These are phyloP conservation scores for Cystobasidiaceae sp. DNA, from an alignment of 1,284 basidiomycete species.

Conservation along the genomic window DNA sequence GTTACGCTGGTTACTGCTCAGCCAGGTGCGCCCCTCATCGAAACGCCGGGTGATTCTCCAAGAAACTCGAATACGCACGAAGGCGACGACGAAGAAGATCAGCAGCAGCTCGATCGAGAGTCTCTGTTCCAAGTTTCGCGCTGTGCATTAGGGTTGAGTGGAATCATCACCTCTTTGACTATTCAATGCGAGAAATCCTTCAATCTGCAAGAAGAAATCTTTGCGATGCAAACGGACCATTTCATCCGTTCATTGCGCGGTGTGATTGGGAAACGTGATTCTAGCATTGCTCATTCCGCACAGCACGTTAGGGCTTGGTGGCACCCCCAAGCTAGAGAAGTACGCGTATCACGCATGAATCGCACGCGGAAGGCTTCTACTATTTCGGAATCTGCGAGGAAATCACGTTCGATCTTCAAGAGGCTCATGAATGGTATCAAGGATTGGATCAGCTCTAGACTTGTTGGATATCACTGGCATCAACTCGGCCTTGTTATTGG, in stretches of 20 bases:
- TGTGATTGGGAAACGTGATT: conserved; percentile 42
- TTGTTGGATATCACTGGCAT: conserved; percentile 26
- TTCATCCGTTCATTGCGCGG: conserved; percentile 55
- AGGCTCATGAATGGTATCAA: not conserved
- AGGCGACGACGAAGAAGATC: conserved; percentile 56
- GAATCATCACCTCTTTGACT: conserved; percentile 74
- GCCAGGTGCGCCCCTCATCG: conserved; percentile 14
- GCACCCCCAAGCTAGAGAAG: conserved; percentile 73
- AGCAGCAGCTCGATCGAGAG: too few species aligned
- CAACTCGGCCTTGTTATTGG: conserved; percentile 30
- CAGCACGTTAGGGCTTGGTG: conserved; percentile 94
- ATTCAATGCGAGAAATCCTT: conserved; percentile 78
- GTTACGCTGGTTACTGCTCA: conserved; percentile 69
- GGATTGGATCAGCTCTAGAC: conserved; percentile 14
- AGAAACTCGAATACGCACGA: conserved; percentile 57
- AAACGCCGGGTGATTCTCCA: not conserved
- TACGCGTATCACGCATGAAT: conserved; percentile 69
- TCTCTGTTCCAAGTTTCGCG: conserved; percentile 88
- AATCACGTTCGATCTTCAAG: not conserved
- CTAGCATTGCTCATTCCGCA: conserved; percentile 58
- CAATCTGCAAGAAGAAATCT: conserved; percentile 70
- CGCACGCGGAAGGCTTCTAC: conserved; percentile 71
- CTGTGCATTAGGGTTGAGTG: conserved; percentile 89
- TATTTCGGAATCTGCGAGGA: conserved; percentile 32
- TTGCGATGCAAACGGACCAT: conserved; percentile 60